These are phyloP conservation scores for Aurantiochytrium sp. DNA, from an alignment of 108 stramenopile species.

Conservation along the genomic window DNA sequence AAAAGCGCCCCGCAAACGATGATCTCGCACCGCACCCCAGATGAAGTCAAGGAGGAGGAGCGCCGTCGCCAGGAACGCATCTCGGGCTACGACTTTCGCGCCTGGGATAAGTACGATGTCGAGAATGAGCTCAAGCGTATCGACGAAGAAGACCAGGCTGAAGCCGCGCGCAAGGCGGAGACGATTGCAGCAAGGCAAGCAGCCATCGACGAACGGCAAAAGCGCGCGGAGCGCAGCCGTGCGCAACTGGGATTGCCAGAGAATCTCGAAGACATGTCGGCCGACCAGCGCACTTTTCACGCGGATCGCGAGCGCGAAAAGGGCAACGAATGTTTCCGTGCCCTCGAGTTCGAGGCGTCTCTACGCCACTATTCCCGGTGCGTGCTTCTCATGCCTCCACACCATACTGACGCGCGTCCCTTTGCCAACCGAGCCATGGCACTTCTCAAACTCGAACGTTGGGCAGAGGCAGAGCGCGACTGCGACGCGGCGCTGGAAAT, in stretches of 20 bases:
- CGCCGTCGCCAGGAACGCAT: not conserved
- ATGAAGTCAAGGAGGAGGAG: conserved; percentile 18
- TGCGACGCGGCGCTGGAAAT: conserved; percentile 37
- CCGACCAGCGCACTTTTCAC: conserved; percentile 32
- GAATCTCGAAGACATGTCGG: conserved; percentile 25
- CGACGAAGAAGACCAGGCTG: not conserved
- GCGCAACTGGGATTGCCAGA: not conserved
- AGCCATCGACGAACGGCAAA: not conserved
- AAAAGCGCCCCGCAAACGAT: not conserved
- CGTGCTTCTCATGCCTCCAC: conserved; percentile 11
- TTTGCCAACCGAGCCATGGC: conserved; percentile 49
- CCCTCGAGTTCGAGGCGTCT: conserved; percentile 41
- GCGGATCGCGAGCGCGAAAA: conserved; percentile 46
- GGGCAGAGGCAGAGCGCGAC: conserved; percentile 38
- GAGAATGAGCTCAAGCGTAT: conserved; percentile 27
- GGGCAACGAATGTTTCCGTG: conserved; percentile 58
- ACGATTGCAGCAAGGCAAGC: not conserved
- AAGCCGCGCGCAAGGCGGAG: not conserved
- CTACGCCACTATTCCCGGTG: conserved; percentile 39
- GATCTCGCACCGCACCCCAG: not conserved
- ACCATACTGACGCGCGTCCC: conserved; percentile 24
- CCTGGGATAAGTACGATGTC: conserved; percentile 51
- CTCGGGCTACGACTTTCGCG: conserved; percentile 45
- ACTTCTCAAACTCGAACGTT: conserved; percentile 15
- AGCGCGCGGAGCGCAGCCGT: not conserved